Evolutionary conservation across 257 asterid genomes (phyloP), one percentile per base, ranked within the genome.

Genomic region (Ehretia macrophylla): DNA sequence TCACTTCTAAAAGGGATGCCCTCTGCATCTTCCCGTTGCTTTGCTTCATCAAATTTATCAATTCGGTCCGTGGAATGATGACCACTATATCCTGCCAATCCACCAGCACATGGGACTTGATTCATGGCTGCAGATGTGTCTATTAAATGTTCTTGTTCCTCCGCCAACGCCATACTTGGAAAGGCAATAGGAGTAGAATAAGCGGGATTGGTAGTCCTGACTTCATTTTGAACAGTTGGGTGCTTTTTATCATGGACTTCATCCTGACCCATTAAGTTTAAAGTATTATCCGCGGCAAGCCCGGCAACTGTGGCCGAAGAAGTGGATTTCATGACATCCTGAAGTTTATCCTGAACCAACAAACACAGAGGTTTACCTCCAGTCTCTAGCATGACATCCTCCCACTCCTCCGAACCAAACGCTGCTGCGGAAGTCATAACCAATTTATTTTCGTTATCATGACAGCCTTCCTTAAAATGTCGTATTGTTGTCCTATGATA

Each of bases 331-430:
- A 17, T 17, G n/a, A 49, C 54, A 49, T 17, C 54, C 13, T 12
- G 57, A 68, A 69, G 50, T 64, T 68, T 77, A 53, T 71, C 74
- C 63, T 61, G 81, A 61, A 4, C 67, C 64, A 70, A 63, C 23
- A 73, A 73, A 59, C 53, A 62, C 58, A 60, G n/a, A 62, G 32
- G 17, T 65, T 56, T 74, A 39, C 56, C 88, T 42, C 74, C 73
- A 47, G 73, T 76, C 82, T 79, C 85, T 13, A 72, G 85, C 75
- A 74, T 51, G 66, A 79, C 88, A 77, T 88, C 88, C 72, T 82
- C 80, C 93, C 87, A 88, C 74, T 92, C 98, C 74, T 84, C 82
- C 17, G 77, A 60, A 62, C 95, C 97, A 75, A 84, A 92, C 3
- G 96, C 97, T 75, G 78, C 79, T 4, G 85, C 72, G 5, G 95